Conservation (phyloP, 345 rosid species). For the Microthlaspi erraticum region DNA sequence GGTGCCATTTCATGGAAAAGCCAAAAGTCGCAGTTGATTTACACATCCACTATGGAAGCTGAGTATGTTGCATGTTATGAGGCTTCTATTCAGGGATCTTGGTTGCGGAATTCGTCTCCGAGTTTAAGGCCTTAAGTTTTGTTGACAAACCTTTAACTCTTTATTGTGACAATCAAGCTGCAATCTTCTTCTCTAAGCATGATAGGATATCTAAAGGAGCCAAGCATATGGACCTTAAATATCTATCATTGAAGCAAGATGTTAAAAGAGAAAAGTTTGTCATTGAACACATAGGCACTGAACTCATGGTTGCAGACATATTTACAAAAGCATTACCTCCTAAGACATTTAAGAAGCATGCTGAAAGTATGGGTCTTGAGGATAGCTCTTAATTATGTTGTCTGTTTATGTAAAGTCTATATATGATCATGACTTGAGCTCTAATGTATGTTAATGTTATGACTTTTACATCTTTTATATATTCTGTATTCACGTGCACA, state of each 20-base stretch:
- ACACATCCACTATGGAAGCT: neutral
- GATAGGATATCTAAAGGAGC: neutral
- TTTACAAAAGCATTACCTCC: neutral
- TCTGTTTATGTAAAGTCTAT: neutral
- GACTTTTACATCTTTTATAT: neutral
- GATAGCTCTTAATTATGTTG: neutral
- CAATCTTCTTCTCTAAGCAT: conserved; percentile 1
- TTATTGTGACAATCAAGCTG: neutral
- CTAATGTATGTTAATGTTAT: neutral
- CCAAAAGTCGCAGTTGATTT: no score
- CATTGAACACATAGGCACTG: neutral
- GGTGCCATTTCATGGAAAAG: no score
- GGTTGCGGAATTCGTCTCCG: neutral
- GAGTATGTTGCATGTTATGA: conserved; percentile 6
- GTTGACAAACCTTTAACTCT: neutral
- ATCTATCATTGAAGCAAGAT: neutral
- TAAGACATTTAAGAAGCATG: neutral
- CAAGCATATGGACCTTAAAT: conserved; percentile 4
- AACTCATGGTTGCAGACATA: neutral
- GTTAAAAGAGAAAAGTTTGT: neutral
- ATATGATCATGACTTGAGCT: neutral
- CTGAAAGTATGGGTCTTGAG: neutral
- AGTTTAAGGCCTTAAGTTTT: neutral
- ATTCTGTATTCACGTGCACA: neutral
- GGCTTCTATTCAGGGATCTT: neutral